A percentile compares a stretch with the other conserved stretches of the same genome.
Conservation (phyloP, 805 yeast species). For the Sugiyamaella smithiae region DNA sequence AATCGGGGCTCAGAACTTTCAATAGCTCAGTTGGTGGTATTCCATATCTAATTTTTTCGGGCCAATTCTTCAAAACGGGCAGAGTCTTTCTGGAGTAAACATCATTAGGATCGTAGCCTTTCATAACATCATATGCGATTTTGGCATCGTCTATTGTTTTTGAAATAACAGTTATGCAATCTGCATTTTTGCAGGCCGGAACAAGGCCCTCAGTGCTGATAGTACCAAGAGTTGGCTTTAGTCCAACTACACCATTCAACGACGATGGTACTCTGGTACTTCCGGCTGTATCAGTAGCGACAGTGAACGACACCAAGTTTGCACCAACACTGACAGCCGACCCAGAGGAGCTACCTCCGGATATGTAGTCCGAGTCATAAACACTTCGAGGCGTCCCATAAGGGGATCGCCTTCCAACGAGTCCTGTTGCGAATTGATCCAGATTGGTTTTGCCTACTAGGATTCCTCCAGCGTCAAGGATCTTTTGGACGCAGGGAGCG, state of each 20-base stretch:
- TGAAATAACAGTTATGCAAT: slow-evolving; percentile 85
- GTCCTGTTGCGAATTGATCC: slow-evolving; percentile 97
- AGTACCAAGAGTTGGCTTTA: slow-evolving; percentile 88
- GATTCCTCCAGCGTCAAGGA: slow-evolving; percentile 88
- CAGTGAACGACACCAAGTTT: slow-evolving; percentile 82
- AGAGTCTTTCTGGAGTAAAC: slow-evolving; percentile 76
- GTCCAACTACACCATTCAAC: slow-evolving; percentile 83
- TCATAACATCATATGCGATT: slow-evolving; percentile 63
- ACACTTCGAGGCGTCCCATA: slow-evolving; percentile 86
- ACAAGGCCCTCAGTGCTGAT: slow-evolving; percentile 90
- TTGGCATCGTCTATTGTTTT: slow-evolving; percentile 81
- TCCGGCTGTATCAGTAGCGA: slow-evolving; percentile 98
- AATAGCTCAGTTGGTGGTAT: slow-evolving; percentile 52
- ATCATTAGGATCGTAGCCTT: slow-evolving; percentile 68
- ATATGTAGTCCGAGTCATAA: slow-evolving; percentile 73
- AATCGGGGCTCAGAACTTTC: slow-evolving; percentile 55
- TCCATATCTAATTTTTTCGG: not conserved
- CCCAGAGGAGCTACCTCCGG: slow-evolving; percentile 96
- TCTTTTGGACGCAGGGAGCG: slow-evolving; percentile 65
- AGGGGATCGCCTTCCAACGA: slow-evolving; percentile 93
- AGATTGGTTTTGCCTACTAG: slow-evolving; percentile 90
- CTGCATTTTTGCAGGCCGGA: slow-evolving; percentile 96
- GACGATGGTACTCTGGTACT: slow-evolving; percentile 98
- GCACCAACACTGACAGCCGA: slow-evolving; percentile 91
- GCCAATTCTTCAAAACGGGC: not conserved